phyloP scores from a whole-genome alignment of 2,329 filamentous ascomycete species.

The Talaromyces sp. region DNA sequence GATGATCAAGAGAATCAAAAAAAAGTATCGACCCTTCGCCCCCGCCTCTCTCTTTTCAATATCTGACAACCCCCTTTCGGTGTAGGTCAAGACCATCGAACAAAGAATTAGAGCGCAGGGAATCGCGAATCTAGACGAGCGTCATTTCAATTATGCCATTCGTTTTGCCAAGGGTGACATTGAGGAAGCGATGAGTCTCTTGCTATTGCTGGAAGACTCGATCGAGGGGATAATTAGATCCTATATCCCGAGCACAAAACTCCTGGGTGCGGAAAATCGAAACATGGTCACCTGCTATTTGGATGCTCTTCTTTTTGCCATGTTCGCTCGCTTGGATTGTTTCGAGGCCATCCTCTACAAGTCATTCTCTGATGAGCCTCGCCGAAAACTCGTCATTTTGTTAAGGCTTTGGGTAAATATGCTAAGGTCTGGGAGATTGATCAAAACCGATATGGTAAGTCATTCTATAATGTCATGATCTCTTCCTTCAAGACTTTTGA shows the following conservation, averaged over 20 bases:
- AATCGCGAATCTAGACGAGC: constrained; percentile 59
- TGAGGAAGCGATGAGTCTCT: constrained; percentile 73
- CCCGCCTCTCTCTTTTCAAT: neutral
- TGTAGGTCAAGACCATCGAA: constrained; percentile 56
- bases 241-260: constrained; percentile 70
- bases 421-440: constrained; percentile 79
- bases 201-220: constrained; percentile 78
- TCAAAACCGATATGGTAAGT: constrained; percentile 77
- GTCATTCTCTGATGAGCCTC: constrained; percentile 71
- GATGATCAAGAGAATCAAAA: constrained; percentile 35
- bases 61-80: constrained; percentile 16
- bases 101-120: constrained; percentile 57
- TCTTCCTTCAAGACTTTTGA: neutral
- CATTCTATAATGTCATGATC: neutral
- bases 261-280: constrained; percentile 86
- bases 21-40: constrained; percentile 32
- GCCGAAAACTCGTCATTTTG: constrained; percentile 73
- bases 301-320: constrained; percentile 87
- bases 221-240: constrained; percentile 75
- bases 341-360: constrained; percentile 92
- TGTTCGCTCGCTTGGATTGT: constrained; percentile 87
- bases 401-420: constrained; percentile 92
- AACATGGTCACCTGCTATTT: constrained; percentile 91
- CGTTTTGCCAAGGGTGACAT: constrained; percentile 68
- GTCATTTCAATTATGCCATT: constrained; percentile 66